Percentiles rank a stretch among this genome's conserved stretches.
Conservation (phyloP, 148 eudicot species). For the Rhododendron vialii region DNA sequence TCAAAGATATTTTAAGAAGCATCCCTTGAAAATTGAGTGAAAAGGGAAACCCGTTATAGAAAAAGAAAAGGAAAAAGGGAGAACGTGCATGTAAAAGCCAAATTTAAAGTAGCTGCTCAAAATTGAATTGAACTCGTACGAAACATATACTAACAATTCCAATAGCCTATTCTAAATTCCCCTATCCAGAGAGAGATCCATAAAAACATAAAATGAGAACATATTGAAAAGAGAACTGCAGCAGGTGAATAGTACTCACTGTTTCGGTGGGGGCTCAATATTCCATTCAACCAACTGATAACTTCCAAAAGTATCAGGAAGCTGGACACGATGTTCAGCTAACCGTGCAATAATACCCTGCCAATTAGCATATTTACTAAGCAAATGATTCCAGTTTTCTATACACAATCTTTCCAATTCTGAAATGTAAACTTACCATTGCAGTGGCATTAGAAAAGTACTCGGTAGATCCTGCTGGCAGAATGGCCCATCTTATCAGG, state of each 20-base stretch:
- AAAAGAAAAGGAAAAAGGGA: neutral
- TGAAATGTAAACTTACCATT: conserved; percentile 33
- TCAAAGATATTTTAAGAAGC: neutral
- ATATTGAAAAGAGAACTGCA: neutral
- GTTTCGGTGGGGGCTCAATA: conserved; percentile 45
- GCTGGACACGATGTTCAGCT: conserved; percentile 53
- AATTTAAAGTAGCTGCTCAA: neutral
- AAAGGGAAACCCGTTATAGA: neutral
- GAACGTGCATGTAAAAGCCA: neutral
- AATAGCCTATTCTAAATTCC: neutral
- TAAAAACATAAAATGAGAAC: neutral
- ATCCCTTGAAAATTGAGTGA: neutral
- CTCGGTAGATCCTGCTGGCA: conserved; percentile 58
- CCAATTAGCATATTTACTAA: conserved; percentile 15
- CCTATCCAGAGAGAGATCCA: neutral
- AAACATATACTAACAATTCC: neutral
- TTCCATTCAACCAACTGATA: conserved; percentile 59
- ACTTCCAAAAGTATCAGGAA: conserved; percentile 68
- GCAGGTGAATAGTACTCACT: conserved; percentile 28
- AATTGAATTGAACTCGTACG: neutral
- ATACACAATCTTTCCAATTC: neutral
- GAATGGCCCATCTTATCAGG: conserved; percentile 58
- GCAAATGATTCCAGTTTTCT: conserved; percentile 11
- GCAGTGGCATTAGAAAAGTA: conserved; percentile 63
- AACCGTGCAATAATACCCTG: conserved; percentile 70